phyloP scores from a whole-genome alignment of 2,329 filamentous ascomycete genomes.

The Trichoderma guizhouense region DNA sequence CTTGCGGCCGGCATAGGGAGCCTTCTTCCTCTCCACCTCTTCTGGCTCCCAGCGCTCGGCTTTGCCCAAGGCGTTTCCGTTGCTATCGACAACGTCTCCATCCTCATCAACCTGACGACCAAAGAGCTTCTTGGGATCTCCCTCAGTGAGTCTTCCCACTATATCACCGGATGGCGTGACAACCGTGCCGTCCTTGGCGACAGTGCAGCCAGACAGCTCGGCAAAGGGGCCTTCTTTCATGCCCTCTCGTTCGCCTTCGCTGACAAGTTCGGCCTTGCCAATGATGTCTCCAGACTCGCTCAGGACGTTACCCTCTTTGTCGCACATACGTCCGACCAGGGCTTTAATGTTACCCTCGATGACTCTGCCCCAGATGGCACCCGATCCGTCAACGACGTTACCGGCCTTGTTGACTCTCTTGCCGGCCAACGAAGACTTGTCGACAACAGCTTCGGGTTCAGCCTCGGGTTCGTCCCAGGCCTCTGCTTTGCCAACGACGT shows the following conservation, averaged over 20 bases:
- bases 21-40: slow-evolving; percentile 50
- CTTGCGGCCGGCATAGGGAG: slow-evolving; percentile 50
- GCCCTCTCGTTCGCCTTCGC: slow-evolving; percentile 62
- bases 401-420: slow-evolving; percentile 71
- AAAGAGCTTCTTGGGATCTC: slow-evolving; percentile 68
- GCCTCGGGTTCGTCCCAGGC: slow-evolving; percentile 56
- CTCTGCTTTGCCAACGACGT: slow-evolving; percentile 64
- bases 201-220: slow-evolving; percentile 61
- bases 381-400: slow-evolving; percentile 54
- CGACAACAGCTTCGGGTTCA: slow-evolving; percentile 52
- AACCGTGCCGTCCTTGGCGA: slow-evolving; percentile 66
- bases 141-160: slow-evolving; percentile 68
- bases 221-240: slow-evolving; percentile 66
- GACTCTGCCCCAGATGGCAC: slow-evolving; percentile 60
- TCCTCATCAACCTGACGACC: slow-evolving; percentile 77
- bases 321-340: slow-evolving; percentile 65
- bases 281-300: slow-evolving; percentile 70
- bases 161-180: slow-evolving; percentile 64
- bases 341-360: slow-evolving; percentile 63
- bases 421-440: slow-evolving; percentile 62
- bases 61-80: slow-evolving; percentile 57
- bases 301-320: slow-evolving; percentile 68
- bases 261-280: slow-evolving; percentile 64
- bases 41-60: slow-evolving; percentile 59
- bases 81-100: slow-evolving; percentile 77